phyloP scores from a whole-genome alignment of 495 filamentous ascomycete genomes.

The Trichoderma parareesei region DNA sequence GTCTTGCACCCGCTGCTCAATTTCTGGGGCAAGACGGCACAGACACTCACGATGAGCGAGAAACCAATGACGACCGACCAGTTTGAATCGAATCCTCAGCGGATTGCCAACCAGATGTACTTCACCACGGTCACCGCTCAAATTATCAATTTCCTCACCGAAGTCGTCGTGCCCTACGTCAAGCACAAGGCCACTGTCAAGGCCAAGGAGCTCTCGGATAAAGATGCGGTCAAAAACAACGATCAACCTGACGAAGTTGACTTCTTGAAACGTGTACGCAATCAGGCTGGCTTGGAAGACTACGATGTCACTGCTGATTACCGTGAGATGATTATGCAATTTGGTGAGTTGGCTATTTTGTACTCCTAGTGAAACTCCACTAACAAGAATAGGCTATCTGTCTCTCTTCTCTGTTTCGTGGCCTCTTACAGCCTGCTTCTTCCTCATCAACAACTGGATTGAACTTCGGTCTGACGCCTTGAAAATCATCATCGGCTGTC shows the following conservation, averaged over 20 bases:
- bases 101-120: conserved; percentile 86
- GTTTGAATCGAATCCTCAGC: conserved; percentile 77
- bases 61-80: conserved; percentile 55
- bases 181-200: conserved; percentile 68
- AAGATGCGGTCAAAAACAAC: conserved; percentile 36
- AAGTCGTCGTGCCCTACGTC: conserved; percentile 76
- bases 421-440: conserved; percentile 82
- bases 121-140: conserved; percentile 97
- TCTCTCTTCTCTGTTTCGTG: conserved; percentile 87
- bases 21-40: conserved; percentile 70
- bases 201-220: conserved; percentile 61
- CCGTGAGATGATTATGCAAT: conserved; percentile 92
- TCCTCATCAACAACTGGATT: conserved; percentile 94
- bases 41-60: conserved; percentile 64
- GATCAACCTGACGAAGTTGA: conserved; percentile 66
- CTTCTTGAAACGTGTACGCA: conserved; percentile 72
- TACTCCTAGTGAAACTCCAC: conserved; percentile 28
- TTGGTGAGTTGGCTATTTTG: conserved; percentile 23
- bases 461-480: conserved; percentile 88
- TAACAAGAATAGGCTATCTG: conserved; percentile 51
- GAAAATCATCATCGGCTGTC: conserved; percentile 88
- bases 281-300: conserved; percentile 74
- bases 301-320: conserved; percentile 88
- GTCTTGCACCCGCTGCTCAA: conserved; percentile 84
- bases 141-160: conserved; percentile 77